These are phyloP conservation scores for Aphanoascus verrucosus DNA, from an alignment of 2,329 filamentous ascomycete species.

Conservation along the genomic window DNA sequence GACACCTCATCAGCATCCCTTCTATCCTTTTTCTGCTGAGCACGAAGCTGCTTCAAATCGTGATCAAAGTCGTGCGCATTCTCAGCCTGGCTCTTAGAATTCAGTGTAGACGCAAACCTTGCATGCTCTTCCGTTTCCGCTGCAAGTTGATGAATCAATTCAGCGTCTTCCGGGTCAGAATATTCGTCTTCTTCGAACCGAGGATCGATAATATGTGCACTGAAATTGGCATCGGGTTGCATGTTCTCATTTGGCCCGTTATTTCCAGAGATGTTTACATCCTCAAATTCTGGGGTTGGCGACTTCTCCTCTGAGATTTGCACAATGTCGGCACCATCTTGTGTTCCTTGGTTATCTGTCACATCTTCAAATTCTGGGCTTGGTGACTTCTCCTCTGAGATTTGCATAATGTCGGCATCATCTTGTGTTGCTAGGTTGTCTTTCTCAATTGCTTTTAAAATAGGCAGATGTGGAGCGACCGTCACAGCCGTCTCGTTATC, in stretches of 20 bases:
- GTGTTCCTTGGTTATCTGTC: too few species aligned
- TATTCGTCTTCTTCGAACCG: slow-evolving; percentile 39
- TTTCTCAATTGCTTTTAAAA: background rate
- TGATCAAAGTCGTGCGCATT: slow-evolving; percentile 72
- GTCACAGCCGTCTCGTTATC: background rate
- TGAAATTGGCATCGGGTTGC: background rate
- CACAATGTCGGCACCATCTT: background rate
- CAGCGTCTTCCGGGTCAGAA: slow-evolving; percentile 85
- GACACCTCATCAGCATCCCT: slow-evolving; percentile 95
- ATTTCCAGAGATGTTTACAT: slow-evolving; percentile 28
- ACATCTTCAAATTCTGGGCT: slow-evolving; percentile 46
- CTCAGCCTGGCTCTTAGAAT: slow-evolving; percentile 59
- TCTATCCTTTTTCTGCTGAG: slow-evolving; percentile 92
- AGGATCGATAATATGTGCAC: background rate
- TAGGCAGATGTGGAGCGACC: background rate
- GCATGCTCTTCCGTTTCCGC: slow-evolving; percentile 89
- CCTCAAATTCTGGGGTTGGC: slow-evolving; percentile 42
- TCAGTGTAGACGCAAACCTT: slow-evolving; percentile 78
- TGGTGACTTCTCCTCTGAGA: slow-evolving; percentile 27
- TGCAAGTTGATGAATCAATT: slow-evolving; percentile 74
- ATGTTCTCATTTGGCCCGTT: background rate
- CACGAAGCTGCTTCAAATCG: slow-evolving; percentile 75
- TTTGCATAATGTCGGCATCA: background rate
- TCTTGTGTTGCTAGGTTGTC: background rate
- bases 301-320: slow-evolving; percentile 25